A percentile compares a stretch with the other conserved stretches of the same genome.
Evolutionary conservation across 108 stramenopile genomes (phyloP).

Genomic region (Stephanodiscus minutulus): DNA sequence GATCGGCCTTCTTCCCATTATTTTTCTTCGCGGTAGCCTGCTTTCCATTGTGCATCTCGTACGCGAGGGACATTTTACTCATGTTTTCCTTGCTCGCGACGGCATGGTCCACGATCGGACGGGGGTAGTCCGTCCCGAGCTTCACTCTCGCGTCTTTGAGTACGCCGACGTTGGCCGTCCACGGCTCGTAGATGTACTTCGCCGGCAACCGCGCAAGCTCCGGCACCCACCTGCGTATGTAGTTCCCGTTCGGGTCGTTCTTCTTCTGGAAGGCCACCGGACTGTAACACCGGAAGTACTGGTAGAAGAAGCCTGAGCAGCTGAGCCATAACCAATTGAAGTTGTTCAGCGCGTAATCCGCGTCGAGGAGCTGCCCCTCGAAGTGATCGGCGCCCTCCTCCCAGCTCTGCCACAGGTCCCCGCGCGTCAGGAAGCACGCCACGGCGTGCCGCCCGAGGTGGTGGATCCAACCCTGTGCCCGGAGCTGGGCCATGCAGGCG

Average conservation of each 20-base stretch:
- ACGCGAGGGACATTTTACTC: conserved; percentile 87
- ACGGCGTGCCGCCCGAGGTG: conserved; percentile 95
- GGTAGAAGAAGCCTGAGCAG: conserved; percentile 88
- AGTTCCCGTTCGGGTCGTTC: conserved; percentile 87
- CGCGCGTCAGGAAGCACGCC: conserved; percentile 97
- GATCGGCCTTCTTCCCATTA: conserved; percentile 18
- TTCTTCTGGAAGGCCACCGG: conserved; percentile 93
- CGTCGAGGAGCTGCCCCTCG: conserved; percentile 88
- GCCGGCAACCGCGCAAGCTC: conserved; percentile 75
- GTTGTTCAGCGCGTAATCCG: conserved; percentile 93
- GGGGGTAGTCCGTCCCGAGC: conserved; percentile 89
- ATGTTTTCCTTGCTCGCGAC: conserved; percentile 88
- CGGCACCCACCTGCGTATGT: conserved; percentile 92
- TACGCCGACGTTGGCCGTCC: conserved; percentile 85
- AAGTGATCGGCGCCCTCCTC: conserved; percentile 88
- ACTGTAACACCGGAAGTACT: conserved; percentile 95
- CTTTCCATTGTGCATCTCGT: conserved; percentile 68
- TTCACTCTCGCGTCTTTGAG: conserved; percentile 69
- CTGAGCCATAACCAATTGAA: conserved; percentile 98
- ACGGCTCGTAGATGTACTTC: conserved; percentile 98
- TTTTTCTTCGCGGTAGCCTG: conserved; percentile 14
- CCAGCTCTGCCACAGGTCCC: conserved; percentile 96
- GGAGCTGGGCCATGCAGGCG: conserved; percentile 94
- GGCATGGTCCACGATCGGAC: conserved; percentile 89
- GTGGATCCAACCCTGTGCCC: conserved; percentile 94